These are phyloP conservation scores for Secale cereale DNA, from an alignment of 176 grass and related monocot genomes.

Conservation along the genomic window DNA sequence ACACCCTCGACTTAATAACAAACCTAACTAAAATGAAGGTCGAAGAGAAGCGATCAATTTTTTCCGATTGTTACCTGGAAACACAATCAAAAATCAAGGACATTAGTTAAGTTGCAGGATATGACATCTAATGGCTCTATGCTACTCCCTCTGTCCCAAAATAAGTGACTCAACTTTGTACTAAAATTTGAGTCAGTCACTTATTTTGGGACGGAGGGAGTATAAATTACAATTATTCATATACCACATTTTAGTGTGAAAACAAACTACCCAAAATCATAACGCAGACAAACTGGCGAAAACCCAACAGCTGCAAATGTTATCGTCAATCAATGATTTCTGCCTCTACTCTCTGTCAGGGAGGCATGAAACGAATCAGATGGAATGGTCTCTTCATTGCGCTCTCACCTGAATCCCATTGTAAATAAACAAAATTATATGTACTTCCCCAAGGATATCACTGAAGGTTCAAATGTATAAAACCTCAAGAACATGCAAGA, in stretches of 20 bases:
- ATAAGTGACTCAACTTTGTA: no score
- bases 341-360: neutral
- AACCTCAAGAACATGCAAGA: neutral
- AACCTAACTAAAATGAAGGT: neutral
- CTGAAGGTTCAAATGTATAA: neutral
- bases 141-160: no score
- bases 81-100: neutral
- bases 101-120: neutral
- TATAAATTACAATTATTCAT: neutral
- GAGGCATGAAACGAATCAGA: neutral
- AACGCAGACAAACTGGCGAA: neutral
- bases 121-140: neutral
- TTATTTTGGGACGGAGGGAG: no score
- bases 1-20: neutral
- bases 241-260: neutral
- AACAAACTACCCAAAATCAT: neutral
- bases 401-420: conserved; percentile 74
- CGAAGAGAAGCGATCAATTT: neutral
- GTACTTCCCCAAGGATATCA: neutral
- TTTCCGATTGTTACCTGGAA: neutral
- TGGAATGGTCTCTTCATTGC: neutral
- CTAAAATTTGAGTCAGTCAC: no score
- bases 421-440: no score
- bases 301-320: neutral
- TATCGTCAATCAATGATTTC: neutral